A percentile compares a stretch with the other conserved stretches of the same genome.
Conservation (phyloP, 768 basidiomycete genomes). For the Rhodotorula babjevae region DNA sequence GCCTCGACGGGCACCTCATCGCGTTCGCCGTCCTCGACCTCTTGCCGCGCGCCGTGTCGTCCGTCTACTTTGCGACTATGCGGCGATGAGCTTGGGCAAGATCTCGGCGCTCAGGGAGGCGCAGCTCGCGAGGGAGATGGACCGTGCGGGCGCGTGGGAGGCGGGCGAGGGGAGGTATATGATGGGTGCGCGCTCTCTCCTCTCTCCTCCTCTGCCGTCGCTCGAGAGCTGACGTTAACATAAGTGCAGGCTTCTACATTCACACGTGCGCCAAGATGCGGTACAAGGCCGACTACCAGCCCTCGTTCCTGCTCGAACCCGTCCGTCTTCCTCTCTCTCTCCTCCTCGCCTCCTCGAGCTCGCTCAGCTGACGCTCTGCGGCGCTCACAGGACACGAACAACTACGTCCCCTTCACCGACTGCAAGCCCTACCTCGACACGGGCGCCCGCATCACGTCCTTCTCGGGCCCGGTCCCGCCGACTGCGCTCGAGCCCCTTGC, state of each 20-base stretch:
- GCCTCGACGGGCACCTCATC: slow-evolving; percentile 71
- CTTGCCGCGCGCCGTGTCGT: slow-evolving; percentile 71
- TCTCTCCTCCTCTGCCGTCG: not conserved
- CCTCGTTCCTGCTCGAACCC: slow-evolving; percentile 46
- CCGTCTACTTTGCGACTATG: slow-evolving; percentile 82
- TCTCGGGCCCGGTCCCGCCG: slow-evolving; percentile 49
- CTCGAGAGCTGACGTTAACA: not conserved
- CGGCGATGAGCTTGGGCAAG: slow-evolving; percentile 73
- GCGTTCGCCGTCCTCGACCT: slow-evolving; percentile 87
- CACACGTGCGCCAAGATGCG: slow-evolving; percentile 89
- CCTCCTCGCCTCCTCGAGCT: not conserved
- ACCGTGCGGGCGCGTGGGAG: slow-evolving; percentile 58
- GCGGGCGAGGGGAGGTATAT: slow-evolving; percentile 64
- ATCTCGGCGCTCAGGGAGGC: slow-evolving; percentile 79
- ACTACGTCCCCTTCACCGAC: slow-evolving; percentile 64
- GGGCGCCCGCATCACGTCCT: slow-evolving; percentile 59
- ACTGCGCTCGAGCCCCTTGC: not conserved
- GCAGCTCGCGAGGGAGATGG: slow-evolving; percentile 68
- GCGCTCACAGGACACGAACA: slow-evolving; percentile 63
- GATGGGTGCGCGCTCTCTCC: slow-evolving; percentile 60
- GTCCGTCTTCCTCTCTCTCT: slow-evolving; percentile 8
- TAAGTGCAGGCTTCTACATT: slow-evolving; percentile 74
- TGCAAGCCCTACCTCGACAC: slow-evolving; percentile 63
- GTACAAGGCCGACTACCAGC: slow-evolving; percentile 89
- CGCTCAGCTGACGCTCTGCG: not conserved